Evolutionary conservation across 2,329 filamentous ascomycete genomes (phyloP).

Genomic region (Chaetomiaceae sp.): DNA sequence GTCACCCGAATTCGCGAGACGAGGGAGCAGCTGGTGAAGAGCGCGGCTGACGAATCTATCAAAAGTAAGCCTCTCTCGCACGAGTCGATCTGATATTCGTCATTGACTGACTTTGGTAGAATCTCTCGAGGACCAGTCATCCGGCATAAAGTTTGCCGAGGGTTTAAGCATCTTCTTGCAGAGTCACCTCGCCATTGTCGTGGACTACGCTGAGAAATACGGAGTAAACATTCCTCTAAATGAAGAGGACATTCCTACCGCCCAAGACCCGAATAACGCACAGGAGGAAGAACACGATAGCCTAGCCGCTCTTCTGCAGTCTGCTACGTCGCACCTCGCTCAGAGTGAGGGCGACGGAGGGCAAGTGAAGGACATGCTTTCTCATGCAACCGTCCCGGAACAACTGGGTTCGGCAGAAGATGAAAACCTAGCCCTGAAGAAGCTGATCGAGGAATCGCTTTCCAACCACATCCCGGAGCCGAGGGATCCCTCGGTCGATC

Average conservation of each 20-base stretch:
- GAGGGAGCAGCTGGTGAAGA: slow-evolving; percentile 46
- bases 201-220: slow-evolving; percentile 38
- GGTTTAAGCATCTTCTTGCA: slow-evolving; percentile 33
- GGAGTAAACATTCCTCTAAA: slow-evolving; percentile 35
- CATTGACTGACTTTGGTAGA: slow-evolving; percentile 24
- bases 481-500: slow-evolving; percentile 8
- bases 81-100: neutral
- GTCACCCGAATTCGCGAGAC: slow-evolving; percentile 41
- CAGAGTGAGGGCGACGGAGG: slow-evolving; percentile 1
- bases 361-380: slow-evolving; percentile 6
- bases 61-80: slow-evolving; percentile 25
- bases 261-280: neutral
- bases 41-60: slow-evolving; percentile 47
- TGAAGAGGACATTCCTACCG: slow-evolving; percentile 26
- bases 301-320: slow-evolving; percentile 23
- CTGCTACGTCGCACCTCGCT: slow-evolving; percentile 15
- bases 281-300: slow-evolving; percentile 17
- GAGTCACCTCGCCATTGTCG: slow-evolving; percentile 30
- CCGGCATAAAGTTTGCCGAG: slow-evolving; percentile 36
- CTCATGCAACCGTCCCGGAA: slow-evolving; percentile 4
- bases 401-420: slow-evolving; percentile 1
- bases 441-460: slow-evolving; percentile 23
- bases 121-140: slow-evolving; percentile 38
- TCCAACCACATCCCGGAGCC: slow-evolving; percentile 12
- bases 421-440: slow-evolving; percentile 19